A percentile compares a stretch with the other conserved stretches of the same genome.
Evolutionary conservation across 371 early-diverging fungal species (phyloP).

Genomic region (Batrachochytrium dendrobatidis): DNA sequence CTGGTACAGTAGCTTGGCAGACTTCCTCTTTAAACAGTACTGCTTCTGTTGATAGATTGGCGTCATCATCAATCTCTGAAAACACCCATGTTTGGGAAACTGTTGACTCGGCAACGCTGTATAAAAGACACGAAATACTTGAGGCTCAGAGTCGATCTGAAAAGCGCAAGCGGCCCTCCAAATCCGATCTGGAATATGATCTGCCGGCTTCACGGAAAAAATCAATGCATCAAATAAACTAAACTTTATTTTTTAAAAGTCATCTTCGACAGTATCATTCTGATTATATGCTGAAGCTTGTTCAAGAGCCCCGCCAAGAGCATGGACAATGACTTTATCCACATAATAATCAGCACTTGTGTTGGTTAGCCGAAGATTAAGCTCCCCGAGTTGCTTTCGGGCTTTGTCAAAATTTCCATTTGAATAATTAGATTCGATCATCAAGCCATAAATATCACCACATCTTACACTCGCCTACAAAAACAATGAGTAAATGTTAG

Average conservation of each 20-base stretch:
- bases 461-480: constrained; percentile 25
- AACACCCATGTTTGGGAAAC: constrained; percentile 13
- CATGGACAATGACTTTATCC: constrained; percentile 23
- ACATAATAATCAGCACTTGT: constrained; percentile 35
- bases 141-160: not conserved
- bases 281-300: not conserved
- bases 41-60: no score
- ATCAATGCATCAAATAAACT: constrained; percentile 10
- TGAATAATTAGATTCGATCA: constrained; percentile 34
- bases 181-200: constrained; percentile 28
- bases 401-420: constrained; percentile 29
- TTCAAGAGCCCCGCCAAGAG: constrained; percentile 4
- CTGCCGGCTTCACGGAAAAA: constrained; percentile 17
- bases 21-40: no score
- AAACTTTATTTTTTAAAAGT: constrained; percentile 5
- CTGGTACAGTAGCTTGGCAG: no score
- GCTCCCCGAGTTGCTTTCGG: constrained; percentile 14
- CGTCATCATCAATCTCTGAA: not conserved
- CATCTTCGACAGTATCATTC: constrained; percentile 4
- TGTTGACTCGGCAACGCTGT: constrained; percentile 3
- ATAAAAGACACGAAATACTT: constrained; percentile 9
- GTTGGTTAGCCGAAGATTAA: constrained; percentile 19
- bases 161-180: constrained; percentile 14
- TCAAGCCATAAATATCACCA: constrained; percentile 46
- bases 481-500: not conserved